Conservation (phyloP, 352 stramenopile species). For the Pseudoperonospora humuli region DNA sequence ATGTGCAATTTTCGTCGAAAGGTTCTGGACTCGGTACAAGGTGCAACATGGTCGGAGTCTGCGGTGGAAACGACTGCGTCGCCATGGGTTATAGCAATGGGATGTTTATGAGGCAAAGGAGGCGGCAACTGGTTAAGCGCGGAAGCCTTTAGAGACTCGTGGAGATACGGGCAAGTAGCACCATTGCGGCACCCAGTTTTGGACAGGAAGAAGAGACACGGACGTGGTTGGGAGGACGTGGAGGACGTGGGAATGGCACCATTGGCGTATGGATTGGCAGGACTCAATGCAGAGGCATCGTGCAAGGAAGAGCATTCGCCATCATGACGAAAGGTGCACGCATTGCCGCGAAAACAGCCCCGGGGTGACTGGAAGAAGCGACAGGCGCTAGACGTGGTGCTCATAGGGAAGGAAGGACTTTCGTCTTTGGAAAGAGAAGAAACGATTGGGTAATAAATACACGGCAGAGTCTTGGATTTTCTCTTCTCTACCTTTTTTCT, state of each 20-base stretch:
- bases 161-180: slow-evolving; percentile 42
- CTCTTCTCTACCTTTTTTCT: no score
- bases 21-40: background rate
- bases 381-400: slow-evolving; percentile 19
- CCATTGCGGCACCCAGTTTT: slow-evolving; percentile 60
- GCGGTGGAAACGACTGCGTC: slow-evolving; percentile 25
- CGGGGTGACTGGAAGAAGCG: slow-evolving; percentile 69
- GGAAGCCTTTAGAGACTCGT: slow-evolving; percentile 13
- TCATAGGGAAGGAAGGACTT: slow-evolving; percentile 9
- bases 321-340: slow-evolving; percentile 62
- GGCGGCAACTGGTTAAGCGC: slow-evolving; percentile 4
- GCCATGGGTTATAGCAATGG: slow-evolving; percentile 14
- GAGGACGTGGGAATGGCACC: slow-evolving; percentile 5
- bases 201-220: slow-evolving; percentile 53
- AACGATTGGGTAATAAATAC: background rate
- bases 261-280: slow-evolving; percentile 35
- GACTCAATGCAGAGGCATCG: slow-evolving; percentile 13
- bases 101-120: slow-evolving; percentile 14
- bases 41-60: slow-evolving; percentile 5
- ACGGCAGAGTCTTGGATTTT: no score
- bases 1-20: slow-evolving; percentile 43
- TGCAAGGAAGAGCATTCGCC: background rate
- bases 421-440: background rate
- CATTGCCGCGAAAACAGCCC: slow-evolving; percentile 59
- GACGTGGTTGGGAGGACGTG: slow-evolving; percentile 7